Evolutionary conservation across 345 rosid species (phyloP), one percentile per base, ranked within the genome.

Genomic region (Corymbia maculata): DNA sequence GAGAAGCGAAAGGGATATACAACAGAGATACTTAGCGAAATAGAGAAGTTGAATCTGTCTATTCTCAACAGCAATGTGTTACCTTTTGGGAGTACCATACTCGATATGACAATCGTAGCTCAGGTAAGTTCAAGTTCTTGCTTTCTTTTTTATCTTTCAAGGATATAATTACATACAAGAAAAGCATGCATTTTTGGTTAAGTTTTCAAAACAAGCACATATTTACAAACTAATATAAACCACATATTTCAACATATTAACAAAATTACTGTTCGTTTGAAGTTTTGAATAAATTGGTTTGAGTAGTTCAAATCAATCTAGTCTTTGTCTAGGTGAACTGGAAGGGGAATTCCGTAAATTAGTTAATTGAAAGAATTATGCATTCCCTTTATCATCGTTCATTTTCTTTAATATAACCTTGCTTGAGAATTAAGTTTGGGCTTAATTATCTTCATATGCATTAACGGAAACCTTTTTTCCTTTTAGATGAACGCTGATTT

Each of bases 21-120:
- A 17, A 30, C 89, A 10, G 93, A 90, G 57, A 92, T 96, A 86
- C 59, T 96, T 10, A 87, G 86, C 49, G 91, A 92, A 88, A 85
- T 96, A 2, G 96, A 95, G 91, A 95, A 92, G 79, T 92, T 92
- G 53, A 92, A 92, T 51, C 87, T 97, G 6, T 86, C 59, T 51
- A 91, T 95, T 4, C 53, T 91, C 87, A 92, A 93, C 85, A 94
- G 92, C 89, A 90, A 79, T 11, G 90, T 85, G 55, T 53, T 97
- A 75, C 92, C 97, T 42, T 97, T 97, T 9, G 98, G 98, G 85
- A 90, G 88, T 47, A 92, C 95, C 4, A 92, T 93, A 36, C 91
- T 95, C 26, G 94, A 95, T 88, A 90, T 96, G 28, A 94, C 99
- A 49, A 53, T 97, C 88, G 92, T 91, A 85, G 97, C 96, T 87